A percentile compares a stretch with the other conserved stretches of the same genome.
Conservation (phyloP, 2,329 filamentous ascomycete genomes). For the Phaeosphaeriaceae sp. region DNA sequence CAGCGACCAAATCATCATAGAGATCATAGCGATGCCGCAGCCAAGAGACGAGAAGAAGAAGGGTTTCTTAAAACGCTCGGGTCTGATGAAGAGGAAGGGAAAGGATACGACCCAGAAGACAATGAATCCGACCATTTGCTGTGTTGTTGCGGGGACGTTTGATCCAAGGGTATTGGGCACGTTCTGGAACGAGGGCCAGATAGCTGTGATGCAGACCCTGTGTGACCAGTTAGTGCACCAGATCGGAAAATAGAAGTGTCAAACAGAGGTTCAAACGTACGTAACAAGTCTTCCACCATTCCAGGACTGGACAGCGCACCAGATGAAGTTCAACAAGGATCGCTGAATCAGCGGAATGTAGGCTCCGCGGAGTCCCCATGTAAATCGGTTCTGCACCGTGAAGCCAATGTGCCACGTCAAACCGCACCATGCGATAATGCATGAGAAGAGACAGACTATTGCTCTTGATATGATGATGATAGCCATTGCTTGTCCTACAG, state of each 20-base stretch:
- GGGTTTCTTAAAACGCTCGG: conserved; percentile 49
- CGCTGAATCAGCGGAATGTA: conserved; percentile 47
- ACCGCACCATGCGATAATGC: conserved; percentile 2
- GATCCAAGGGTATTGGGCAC: conserved; percentile 47
- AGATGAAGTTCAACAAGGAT: conserved; percentile 45
- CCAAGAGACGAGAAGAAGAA: conserved; percentile 38
- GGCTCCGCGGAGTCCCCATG: conserved; percentile 37
- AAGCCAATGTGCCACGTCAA: conserved; percentile 21
- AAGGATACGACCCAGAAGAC: conserved; percentile 48
- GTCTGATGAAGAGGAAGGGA: conserved; percentile 54
- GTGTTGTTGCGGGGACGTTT: conserved; percentile 43
- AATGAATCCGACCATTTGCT: conserved; percentile 46
- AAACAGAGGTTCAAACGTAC: conserved; percentile 23
- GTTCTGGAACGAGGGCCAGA: conserved; percentile 43
- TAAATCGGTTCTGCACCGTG: conserved; percentile 5
- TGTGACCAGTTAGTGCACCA: conserved; percentile 7
- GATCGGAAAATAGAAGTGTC: neutral
- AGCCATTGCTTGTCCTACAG: conserved; percentile 12
- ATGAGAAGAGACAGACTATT: neutral
- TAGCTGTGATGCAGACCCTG: conserved; percentile 5
- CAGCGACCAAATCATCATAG: conserved; percentile 44
- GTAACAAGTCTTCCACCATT: conserved; percentile 45
- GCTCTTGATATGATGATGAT: neutral
- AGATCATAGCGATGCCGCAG: conserved; percentile 37
- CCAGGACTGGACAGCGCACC: conserved; percentile 43